These are phyloP conservation scores for Triadica sebifera DNA, from an alignment of 345 rosid genomes.

Conservation along the genomic window DNA sequence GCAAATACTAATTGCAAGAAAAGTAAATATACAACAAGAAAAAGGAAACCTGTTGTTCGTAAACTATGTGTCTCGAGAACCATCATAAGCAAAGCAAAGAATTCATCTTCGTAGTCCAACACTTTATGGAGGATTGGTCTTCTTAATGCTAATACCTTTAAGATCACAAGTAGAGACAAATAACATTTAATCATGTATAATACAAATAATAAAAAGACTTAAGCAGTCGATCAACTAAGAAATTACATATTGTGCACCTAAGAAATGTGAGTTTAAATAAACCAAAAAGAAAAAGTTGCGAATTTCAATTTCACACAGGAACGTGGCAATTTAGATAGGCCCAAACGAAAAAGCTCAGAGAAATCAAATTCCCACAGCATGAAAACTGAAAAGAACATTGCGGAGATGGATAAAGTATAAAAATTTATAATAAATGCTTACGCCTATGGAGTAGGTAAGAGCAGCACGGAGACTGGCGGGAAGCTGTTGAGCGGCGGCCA, in stretches of 20 bases:
- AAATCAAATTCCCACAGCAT: neutral
- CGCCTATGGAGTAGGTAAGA: slow-evolving; percentile 90
- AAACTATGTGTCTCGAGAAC: slow-evolving; percentile 92
- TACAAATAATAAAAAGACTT: neutral
- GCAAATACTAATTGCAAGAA: neutral
- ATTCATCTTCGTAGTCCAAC: slow-evolving; percentile 92
- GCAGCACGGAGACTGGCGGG: slow-evolving; percentile 98
- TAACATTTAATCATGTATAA: slow-evolving; percentile 1
- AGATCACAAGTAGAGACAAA: slow-evolving; percentile 20
- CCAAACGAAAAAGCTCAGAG: slow-evolving; percentile 6
- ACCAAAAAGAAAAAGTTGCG: neutral
- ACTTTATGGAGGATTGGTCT: slow-evolving; percentile 85
- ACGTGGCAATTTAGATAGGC: slow-evolving; percentile 11
- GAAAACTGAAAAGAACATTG: neutral
- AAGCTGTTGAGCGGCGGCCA: slow-evolving; percentile 99
- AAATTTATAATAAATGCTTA: slow-evolving; percentile 22
- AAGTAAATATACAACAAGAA: neutral
- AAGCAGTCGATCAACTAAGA: neutral
- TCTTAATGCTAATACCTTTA: slow-evolving; percentile 88
- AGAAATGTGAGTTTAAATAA: neutral
- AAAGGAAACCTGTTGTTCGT: slow-evolving; percentile 67
- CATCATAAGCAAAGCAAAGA: slow-evolving; percentile 83
- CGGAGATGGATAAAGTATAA: neutral
- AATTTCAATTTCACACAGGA: slow-evolving; percentile 10
- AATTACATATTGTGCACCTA: neutral